Conservation (phyloP, 768 basidiomycete species). For the Boletus subcaerulescens region DNA sequence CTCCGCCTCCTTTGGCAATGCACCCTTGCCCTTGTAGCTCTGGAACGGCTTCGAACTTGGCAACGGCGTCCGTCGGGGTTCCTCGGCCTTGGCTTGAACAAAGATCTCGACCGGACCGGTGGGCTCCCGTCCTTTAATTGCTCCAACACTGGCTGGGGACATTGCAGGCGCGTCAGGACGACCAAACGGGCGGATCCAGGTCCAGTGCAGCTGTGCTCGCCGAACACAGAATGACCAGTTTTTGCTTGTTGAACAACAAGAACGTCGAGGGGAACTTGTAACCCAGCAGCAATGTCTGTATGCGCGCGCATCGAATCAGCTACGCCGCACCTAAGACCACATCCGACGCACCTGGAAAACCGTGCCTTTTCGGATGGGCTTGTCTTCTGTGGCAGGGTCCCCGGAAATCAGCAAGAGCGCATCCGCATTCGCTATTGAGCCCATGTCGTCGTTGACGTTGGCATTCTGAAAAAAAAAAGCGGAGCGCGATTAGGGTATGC, state of each 20-base stretch:
- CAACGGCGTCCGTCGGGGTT: conserved; percentile 71
- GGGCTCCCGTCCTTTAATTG: conserved; percentile 64
- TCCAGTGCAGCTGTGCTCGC: conserved; percentile 70
- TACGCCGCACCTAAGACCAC: neutral
- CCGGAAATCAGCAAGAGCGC: conserved; percentile 55
- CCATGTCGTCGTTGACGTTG: conserved; percentile 66
- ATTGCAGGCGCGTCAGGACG: conserved; percentile 11
- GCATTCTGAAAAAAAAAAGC: conserved; percentile 48
- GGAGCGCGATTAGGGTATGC: conserved; percentile 10
- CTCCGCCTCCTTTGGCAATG: conserved; percentile 78
- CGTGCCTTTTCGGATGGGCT: conserved; percentile 85
- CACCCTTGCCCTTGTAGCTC: conserved; percentile 94
- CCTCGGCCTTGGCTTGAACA: conserved; percentile 77
- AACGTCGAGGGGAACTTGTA: conserved; percentile 97
- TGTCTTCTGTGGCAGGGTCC: conserved; percentile 85
- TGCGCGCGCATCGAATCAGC: conserved; percentile 2
- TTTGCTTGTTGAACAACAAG: conserved; percentile 76
- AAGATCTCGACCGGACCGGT: conserved; percentile 71
- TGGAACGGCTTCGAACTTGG: conserved; percentile 88
- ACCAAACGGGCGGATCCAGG: neutral
- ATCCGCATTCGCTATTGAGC: conserved; percentile 63
- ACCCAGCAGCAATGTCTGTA: conserved; percentile 91
- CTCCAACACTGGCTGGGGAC: conserved; percentile 70
- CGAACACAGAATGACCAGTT: conserved; percentile 78
- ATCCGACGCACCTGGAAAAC: conserved; percentile 73